Conservation (phyloP, 331 rosid genomes). For the Acacia concinna region DNA sequence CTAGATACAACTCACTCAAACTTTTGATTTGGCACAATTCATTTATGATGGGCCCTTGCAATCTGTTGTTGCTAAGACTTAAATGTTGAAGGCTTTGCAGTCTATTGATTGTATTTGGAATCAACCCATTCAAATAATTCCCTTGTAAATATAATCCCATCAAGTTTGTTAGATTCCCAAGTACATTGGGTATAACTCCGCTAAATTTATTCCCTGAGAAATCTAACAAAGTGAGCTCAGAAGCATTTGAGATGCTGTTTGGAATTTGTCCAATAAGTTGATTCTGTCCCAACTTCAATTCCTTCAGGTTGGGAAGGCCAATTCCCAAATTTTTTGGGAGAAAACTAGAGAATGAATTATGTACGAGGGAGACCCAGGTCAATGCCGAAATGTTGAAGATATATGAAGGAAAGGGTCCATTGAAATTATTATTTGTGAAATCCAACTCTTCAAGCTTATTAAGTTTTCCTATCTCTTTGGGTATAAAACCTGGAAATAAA, state of each 20-base stretch:
- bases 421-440: not conserved
- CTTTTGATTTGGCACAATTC: not conserved
- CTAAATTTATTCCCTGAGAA: too few species aligned
- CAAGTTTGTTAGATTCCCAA: not conserved
- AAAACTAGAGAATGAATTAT: not conserved
- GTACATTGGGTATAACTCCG: not conserved
- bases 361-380: not conserved
- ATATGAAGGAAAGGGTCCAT: conserved; percentile 23
- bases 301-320: not conserved
- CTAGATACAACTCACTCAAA: not conserved
- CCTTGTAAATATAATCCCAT: not conserved
- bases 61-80: not conserved
- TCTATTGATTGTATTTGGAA: not conserved
- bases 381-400: conserved; percentile 33
- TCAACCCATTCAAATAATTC: not conserved
- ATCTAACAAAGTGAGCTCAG: not conserved
- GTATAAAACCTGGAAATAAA: conserved; percentile 7
- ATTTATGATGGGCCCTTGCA: not conserved
- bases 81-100: not conserved
- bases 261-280: not conserved
- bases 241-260: not conserved
- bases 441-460: fast-evolving
- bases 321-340: not conserved
- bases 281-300: not conserved
- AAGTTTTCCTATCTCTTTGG: conserved; percentile 23